These are phyloP conservation scores for Dioscorea dumetorum DNA, from an alignment of 106 monocot genomes.

Conservation along the genomic window DNA sequence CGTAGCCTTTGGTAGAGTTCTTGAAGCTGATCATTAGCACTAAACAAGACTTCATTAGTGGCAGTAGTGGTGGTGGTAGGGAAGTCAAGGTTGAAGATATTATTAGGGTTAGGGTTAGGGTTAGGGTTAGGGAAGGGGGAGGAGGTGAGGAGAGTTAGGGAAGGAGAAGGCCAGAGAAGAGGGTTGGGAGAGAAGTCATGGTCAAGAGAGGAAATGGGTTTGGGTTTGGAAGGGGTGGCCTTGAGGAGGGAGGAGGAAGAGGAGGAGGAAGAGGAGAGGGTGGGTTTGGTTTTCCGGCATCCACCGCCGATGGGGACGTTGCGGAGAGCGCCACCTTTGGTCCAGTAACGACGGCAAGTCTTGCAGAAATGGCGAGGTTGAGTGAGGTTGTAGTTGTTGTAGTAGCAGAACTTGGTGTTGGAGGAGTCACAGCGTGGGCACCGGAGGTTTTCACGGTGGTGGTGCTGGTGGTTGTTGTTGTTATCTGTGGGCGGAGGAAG, in stretches of 20 bases:
- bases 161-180: conserved; percentile 23
- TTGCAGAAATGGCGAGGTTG: conserved; percentile 58
- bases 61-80: conserved; percentile 6
- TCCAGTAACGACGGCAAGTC: conserved; percentile 62
- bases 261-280: neutral
- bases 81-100: neutral
- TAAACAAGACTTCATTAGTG: conserved; percentile 15
- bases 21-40: conserved; percentile 26
- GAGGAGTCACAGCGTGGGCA: conserved; percentile 49
- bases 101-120: neutral
- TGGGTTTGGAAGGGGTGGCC: too few relatives aligned
- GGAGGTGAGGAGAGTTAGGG: conserved; percentile 23
- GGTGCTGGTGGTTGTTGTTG: neutral
- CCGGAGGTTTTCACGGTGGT: conserved; percentile 26
- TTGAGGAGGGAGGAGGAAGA: neutral
- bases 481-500: neutral
- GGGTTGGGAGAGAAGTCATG: conserved; percentile 5
- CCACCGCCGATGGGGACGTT: conserved; percentile 55
- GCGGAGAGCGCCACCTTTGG: conserved; percentile 49
- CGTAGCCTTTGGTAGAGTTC: conserved; percentile 36
- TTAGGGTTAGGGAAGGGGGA: conserved; percentile 3
- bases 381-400: conserved; percentile 63
- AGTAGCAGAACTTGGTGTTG: conserved; percentile 61
- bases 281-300: conserved; percentile 34
- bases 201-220: neutral